Evolutionary conservation across 164 flowering plant genomes (phyloP), one percentile per base, ranked within the genome.

Genomic region (Piper betle): DNA sequence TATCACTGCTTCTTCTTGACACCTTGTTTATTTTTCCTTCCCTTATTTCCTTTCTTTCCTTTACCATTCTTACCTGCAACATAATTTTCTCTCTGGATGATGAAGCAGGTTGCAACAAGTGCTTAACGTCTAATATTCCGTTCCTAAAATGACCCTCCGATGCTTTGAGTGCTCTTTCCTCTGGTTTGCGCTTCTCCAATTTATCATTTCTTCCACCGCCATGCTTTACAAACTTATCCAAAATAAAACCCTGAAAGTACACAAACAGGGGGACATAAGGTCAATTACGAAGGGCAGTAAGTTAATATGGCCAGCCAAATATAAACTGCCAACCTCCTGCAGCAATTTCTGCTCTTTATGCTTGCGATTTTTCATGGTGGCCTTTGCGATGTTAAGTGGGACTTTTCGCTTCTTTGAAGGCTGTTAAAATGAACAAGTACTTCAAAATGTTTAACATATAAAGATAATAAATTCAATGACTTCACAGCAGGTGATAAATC

Each of bases 111-210:
- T 54, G 64, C 61, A 91, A 39, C 58, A 88, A 52, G 80, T 79
- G 83, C 69, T 79, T 80, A 64, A 91, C 96, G 67, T 91, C 75
- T 52, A 88, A 79, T 4, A 84, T 75, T 39, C 96, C 96, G 11
- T 79, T 79, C 64, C 69, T 78, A 66, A 91, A 88, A 68, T 65
- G 7, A 13, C 98, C 98, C 69, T 79, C 87, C 59, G 63, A 86
- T 38, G 94, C 63, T 74, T 65, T 88, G 71, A 91, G 67, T 61
- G 75, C 83, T 55, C 77, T 63, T 66, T 81, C 79, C 72, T 84
- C 94, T 19, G 80, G 76, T 74, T 61, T 79, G 46, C 78, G 78
- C 66, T 73, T 85, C 63, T 74, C 80, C 5, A 43, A 58, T 66
- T 58, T 73, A 53, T 58, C 73, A n/a, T 58, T 55, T 25, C 25